phyloP scores from a whole-genome alignment of 495 filamentous ascomycete species.

The Evansstolkia leycettana region DNA sequence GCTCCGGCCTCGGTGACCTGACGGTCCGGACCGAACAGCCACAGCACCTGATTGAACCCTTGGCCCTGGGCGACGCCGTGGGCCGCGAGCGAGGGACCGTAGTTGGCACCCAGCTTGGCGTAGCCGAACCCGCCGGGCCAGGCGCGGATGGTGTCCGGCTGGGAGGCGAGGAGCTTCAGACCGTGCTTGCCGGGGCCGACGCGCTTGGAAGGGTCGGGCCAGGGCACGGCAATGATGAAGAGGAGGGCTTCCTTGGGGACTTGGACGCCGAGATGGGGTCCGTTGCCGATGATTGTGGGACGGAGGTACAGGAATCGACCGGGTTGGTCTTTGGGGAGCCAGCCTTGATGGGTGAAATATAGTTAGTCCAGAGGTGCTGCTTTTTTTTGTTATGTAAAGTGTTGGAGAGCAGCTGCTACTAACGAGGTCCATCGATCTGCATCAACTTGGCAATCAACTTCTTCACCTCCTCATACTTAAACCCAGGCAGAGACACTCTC shows the following conservation, averaged over 20 bases:
- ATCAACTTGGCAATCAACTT: slow-evolving; percentile 58
- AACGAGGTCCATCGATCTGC: slow-evolving; percentile 36
- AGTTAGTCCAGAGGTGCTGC: too few species aligned
- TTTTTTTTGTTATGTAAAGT: too few species aligned
- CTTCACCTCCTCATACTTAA: slow-evolving; percentile 58
- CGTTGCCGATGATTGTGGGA: slow-evolving; percentile 76
- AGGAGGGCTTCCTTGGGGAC: slow-evolving; percentile 72
- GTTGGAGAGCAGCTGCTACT: too few species aligned
- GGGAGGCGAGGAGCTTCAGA: slow-evolving; percentile 65
- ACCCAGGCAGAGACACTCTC: slow-evolving; percentile 67
- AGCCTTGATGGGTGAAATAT: slow-evolving; percentile 31
- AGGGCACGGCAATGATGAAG: slow-evolving; percentile 65
- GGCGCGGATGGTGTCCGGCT: slow-evolving; percentile 68
- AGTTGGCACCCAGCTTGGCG: slow-evolving; percentile 87
- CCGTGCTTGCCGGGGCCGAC: slow-evolving; percentile 18
- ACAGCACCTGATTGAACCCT: slow-evolving; percentile 84
- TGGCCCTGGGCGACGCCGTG: slow-evolving; percentile 55
- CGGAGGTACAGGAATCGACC: slow-evolving; percentile 63
- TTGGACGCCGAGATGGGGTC: slow-evolving; percentile 67
- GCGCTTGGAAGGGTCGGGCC: slow-evolving; percentile 43
- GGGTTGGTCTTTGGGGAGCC: slow-evolving; percentile 57
- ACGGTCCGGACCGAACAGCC: slow-evolving; percentile 66
- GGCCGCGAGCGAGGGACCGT: slow-evolving; percentile 68
- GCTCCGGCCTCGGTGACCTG: slow-evolving; percentile 87
- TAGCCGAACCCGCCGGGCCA: slow-evolving; percentile 90